Evolutionary conservation across 192 early-diverging fungal genomes (phyloP).

Genomic region (Coemansia sp.): DNA sequence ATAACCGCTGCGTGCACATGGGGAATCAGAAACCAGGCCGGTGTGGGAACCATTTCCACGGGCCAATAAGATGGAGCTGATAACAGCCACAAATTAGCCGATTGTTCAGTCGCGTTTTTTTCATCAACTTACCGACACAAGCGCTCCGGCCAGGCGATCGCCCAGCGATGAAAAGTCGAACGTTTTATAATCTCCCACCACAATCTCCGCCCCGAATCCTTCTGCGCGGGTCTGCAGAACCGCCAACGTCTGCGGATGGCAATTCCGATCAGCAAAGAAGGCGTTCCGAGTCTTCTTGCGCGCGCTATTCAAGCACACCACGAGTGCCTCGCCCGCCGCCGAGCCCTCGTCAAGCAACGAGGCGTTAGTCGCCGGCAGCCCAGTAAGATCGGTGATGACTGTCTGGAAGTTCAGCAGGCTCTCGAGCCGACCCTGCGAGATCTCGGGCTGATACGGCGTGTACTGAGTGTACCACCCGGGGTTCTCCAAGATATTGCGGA

Average conservation of each 20-base stretch:
- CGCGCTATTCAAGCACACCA: slow-evolving; percentile 73
- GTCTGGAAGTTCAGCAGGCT: slow-evolving; percentile 98
- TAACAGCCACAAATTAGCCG: not conserved
- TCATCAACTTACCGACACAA: slow-evolving; percentile 68
- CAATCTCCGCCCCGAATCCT: slow-evolving; percentile 88
- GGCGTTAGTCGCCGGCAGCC: slow-evolving; percentile 95
- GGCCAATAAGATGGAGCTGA: slow-evolving; percentile 13
- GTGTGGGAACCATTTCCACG: not conserved
- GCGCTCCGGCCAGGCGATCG: slow-evolving; percentile 82
- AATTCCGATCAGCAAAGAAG: slow-evolving; percentile 91
- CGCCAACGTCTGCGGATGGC: slow-evolving; percentile 94
- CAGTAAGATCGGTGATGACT: slow-evolving; percentile 92
- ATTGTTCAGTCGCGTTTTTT: not conserved
- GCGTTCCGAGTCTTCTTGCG: slow-evolving; percentile 77
- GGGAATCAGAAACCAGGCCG: slow-evolving; percentile 4
- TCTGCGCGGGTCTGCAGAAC: slow-evolving; percentile 92
- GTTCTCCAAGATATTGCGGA: slow-evolving; percentile 97
- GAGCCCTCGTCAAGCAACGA: slow-evolving; percentile 99
- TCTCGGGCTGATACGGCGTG: slow-evolving; percentile 99
- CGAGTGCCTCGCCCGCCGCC: slow-evolving; percentile 97
- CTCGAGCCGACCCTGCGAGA: slow-evolving; percentile 97
- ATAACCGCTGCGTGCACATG: not conserved
- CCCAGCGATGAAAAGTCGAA: slow-evolving; percentile 75
- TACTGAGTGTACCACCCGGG: slow-evolving; percentile 99
- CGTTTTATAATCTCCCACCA: slow-evolving; percentile 76